Conservation (phyloP, 139 green algal species). For the Chlorella sp. region DNA sequence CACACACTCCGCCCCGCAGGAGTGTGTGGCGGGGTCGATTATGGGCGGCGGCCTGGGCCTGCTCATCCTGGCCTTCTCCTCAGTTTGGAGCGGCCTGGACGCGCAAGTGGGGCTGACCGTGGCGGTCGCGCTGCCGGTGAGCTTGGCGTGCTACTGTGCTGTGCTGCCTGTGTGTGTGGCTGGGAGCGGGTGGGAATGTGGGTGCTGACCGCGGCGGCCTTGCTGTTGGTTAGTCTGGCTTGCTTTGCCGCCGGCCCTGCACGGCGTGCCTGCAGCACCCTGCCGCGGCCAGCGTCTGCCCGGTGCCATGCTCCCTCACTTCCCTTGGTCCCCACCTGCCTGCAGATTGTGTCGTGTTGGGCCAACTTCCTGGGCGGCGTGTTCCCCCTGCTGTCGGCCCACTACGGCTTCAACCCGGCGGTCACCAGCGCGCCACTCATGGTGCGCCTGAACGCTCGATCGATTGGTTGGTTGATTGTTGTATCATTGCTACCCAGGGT, state of each 20-base stretch:
- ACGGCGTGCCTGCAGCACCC: no score
- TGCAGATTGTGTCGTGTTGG: conserved; percentile 76
- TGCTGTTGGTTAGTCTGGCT: no score
- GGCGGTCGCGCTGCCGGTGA: conserved; percentile 66
- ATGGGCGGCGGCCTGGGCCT: conserved; percentile 70
- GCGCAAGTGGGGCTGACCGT: conserved; percentile 60
- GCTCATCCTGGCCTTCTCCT: conserved; percentile 57
- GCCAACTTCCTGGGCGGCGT: conserved; percentile 71
- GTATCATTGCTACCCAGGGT: conserved; percentile 45
- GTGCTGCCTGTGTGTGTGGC: no score
- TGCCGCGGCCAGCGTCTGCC: no score
- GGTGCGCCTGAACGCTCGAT: conserved; percentile 35
- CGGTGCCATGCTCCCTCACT: no score
- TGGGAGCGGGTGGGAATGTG: no score
- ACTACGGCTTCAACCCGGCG: conserved; percentile 68
- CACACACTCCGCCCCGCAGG: conserved; percentile 11
- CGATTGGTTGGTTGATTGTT: no score
- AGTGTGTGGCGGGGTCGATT: conserved; percentile 56
- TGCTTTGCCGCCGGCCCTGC: no score
- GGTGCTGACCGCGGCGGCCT: no score
- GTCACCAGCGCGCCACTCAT: conserved; percentile 78
- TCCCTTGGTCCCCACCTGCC: no score
- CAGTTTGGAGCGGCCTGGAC: conserved; percentile 60
- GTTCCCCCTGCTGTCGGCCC: conserved; percentile 65
- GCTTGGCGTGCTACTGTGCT: no score